phyloP scores from a whole-genome alignment of 176 grass and related monocot species.

The Dendrocalamus sinicus region DNA sequence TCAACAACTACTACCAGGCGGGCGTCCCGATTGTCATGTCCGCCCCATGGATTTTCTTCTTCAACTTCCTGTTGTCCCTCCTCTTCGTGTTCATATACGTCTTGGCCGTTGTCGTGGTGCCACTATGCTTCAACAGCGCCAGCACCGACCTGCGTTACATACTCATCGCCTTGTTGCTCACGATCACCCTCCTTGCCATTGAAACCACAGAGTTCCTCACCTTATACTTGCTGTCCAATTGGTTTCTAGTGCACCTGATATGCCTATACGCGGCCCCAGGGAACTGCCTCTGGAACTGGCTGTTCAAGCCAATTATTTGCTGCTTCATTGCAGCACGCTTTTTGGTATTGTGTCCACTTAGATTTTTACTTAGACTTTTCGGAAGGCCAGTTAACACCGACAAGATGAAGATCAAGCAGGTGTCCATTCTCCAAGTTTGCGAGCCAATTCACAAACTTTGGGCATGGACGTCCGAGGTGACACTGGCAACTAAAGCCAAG shows the following conservation, averaged over 20 bases:
- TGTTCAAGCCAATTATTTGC: too few relatives aligned
- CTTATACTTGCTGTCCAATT: not conserved
- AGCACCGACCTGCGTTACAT: not conserved
- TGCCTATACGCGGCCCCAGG: too few relatives aligned
- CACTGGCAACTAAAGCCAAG: not conserved
- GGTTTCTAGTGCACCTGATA: too few relatives aligned
- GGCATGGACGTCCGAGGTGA: not conserved
- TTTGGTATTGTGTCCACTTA: too few relatives aligned
- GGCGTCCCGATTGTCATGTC: constrained; percentile 1
- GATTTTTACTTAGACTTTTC: too few relatives aligned
- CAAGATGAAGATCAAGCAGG: not conserved
- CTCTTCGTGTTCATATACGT: not conserved
- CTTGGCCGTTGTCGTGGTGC: rapidly evolving
- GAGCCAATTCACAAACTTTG: not conserved
- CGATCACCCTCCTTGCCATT: constrained; percentile 5
- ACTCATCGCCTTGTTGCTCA: not conserved
- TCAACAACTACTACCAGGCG: constrained; percentile 13
- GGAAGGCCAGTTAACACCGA: too few relatives aligned
- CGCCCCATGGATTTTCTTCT: not conserved
- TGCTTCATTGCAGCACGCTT: too few relatives aligned
- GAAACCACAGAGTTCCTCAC: not conserved
- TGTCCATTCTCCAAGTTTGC: not conserved
- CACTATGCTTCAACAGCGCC: too few relatives aligned
- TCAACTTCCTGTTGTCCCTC: not conserved
- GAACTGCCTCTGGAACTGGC: too few relatives aligned